Conservation (phyloP, 805 yeast genomes). For the Wickerhamomyces queroliae region DNA sequence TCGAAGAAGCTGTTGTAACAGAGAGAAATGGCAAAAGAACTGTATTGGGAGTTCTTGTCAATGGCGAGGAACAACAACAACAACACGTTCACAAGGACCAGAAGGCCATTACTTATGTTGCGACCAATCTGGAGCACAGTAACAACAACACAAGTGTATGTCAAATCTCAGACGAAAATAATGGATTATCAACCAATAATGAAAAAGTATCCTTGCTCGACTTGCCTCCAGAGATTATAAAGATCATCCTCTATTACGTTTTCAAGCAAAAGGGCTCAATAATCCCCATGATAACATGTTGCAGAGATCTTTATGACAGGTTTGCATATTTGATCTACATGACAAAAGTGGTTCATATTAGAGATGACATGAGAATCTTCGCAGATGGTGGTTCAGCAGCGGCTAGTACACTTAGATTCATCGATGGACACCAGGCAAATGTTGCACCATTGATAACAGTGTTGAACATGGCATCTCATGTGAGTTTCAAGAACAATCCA, state of each 20-base stretch:
- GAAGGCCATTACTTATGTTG: too few relatives aligned
- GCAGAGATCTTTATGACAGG: conserved; percentile 5
- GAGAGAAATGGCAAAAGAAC: background rate
- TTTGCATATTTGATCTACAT: conserved; percentile 9
- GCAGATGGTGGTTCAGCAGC: background rate
- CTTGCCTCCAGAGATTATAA: conserved; percentile 14
- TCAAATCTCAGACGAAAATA: too few relatives aligned
- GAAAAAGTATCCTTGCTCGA: conserved; percentile 1
- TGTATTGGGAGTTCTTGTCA: too few relatives aligned
- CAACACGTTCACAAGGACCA: too few relatives aligned
- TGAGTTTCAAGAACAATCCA: background rate
- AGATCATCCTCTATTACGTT: conserved; percentile 5
- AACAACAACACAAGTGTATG: too few relatives aligned
- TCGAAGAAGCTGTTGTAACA: background rate
- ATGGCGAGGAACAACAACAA: too few relatives aligned
- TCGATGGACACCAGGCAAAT: background rate
- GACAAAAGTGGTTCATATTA: conserved; percentile 6
- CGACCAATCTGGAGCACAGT: too few relatives aligned
- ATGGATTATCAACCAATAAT: background rate
- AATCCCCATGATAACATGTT: conserved; percentile 8
- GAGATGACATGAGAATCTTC: conserved; percentile 2
- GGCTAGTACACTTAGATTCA: background rate
- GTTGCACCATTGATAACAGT: background rate
- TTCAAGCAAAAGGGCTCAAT: conserved; percentile 5
- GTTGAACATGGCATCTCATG: background rate